These are phyloP conservation scores for Aaosphaeria pasadenensis DNA, from an alignment of 2,329 filamentous ascomycete genomes.

Conservation along the genomic window DNA sequence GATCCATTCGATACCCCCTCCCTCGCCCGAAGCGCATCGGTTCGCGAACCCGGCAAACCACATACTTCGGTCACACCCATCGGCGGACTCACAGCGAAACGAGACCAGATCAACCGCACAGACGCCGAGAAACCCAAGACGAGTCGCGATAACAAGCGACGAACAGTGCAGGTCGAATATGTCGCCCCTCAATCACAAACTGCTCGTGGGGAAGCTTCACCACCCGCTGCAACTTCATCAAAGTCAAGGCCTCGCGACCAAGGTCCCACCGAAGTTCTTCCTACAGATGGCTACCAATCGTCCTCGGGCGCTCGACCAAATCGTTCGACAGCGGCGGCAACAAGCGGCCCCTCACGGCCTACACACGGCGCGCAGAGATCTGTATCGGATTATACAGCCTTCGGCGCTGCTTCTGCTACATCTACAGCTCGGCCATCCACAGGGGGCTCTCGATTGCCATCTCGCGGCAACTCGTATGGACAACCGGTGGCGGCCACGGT, in stretches of 20 bases:
- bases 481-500: slow-evolving; percentile 85
- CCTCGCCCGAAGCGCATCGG: slow-evolving; percentile 84
- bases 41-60: slow-evolving; percentile 78
- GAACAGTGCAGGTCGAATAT: slow-evolving; percentile 97
- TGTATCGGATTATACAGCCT: slow-evolving; percentile 46
- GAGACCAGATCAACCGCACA: slow-evolving; percentile 69
- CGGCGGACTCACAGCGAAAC: slow-evolving; percentile 67
- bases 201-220: slow-evolving; percentile 60
- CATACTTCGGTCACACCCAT: slow-evolving; percentile 46
- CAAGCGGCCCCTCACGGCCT: slow-evolving; percentile 34
- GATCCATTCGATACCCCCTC: slow-evolving; percentile 57
- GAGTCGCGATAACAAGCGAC: slow-evolving; percentile 78
- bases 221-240: slow-evolving; percentile 30
- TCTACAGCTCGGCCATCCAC: slow-evolving; percentile 66
- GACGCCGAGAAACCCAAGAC: slow-evolving; percentile 62
- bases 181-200: slow-evolving; percentile 88
- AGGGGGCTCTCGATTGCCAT: slow-evolving; percentile 68
- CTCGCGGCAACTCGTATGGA: slow-evolving; percentile 74
- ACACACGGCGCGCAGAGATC: slow-evolving; percentile 50
- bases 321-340: slow-evolving; percentile 16
- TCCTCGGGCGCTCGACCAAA: slow-evolving; percentile 19
- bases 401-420: slow-evolving; percentile 39
- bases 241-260: slow-evolving; percentile 55
- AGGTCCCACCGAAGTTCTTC: slow-evolving; percentile 47
- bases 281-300: slow-evolving; percentile 36